phyloP scores from a whole-genome alignment of 768 basidiomycete genomes.

The Suillus variegatus region DNA sequence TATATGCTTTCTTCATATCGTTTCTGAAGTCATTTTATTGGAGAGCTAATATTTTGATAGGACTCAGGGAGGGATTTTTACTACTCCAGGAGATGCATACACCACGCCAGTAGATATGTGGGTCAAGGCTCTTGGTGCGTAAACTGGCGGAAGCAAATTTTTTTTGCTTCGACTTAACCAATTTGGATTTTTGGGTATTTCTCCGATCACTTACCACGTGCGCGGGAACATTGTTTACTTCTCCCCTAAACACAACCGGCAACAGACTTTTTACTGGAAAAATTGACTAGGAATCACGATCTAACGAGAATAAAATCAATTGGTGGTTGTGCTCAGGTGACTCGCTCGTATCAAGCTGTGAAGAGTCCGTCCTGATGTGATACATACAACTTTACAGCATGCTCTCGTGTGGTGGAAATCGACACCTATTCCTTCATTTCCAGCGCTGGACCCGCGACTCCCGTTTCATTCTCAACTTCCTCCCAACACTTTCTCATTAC shows the following conservation, averaged over 20 bases:
- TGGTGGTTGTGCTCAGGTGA: slow-evolving; percentile 77
- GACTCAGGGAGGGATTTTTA: slow-evolving; percentile 86
- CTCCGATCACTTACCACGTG: slow-evolving; percentile 35
- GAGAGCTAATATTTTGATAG: slow-evolving; percentile 40
- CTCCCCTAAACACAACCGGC: slow-evolving; percentile 12
- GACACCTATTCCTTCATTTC: slow-evolving; percentile 69
- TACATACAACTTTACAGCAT: slow-evolving; percentile 39
- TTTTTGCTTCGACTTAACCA: slow-evolving; percentile 40
- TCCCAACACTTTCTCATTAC: slow-evolving; percentile 65
- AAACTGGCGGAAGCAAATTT: slow-evolving; percentile 61
- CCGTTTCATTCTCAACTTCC: slow-evolving; percentile 71
- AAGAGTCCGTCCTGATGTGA: background rate
- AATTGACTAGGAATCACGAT: slow-evolving; percentile 70
- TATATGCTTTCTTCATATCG: slow-evolving; percentile 12
- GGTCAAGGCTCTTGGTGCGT: slow-evolving; percentile 82
- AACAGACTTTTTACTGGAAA: slow-evolving; percentile 74
- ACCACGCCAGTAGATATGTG: slow-evolving; percentile 91
- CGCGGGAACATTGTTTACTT: slow-evolving; percentile 8
- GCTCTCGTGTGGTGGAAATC: slow-evolving; percentile 90
- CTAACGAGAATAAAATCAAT: slow-evolving; percentile 71
- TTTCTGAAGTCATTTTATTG: slow-evolving; percentile 9
- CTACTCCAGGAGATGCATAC: slow-evolving; percentile 82
- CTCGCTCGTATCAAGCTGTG: slow-evolving; percentile 15
- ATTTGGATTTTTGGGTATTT: slow-evolving; percentile 34
- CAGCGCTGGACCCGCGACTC: slow-evolving; percentile 69